These are phyloP conservation scores for Fusarium torulosum DNA, from an alignment of 2,329 filamentous ascomycete genomes.

Conservation along the genomic window DNA sequence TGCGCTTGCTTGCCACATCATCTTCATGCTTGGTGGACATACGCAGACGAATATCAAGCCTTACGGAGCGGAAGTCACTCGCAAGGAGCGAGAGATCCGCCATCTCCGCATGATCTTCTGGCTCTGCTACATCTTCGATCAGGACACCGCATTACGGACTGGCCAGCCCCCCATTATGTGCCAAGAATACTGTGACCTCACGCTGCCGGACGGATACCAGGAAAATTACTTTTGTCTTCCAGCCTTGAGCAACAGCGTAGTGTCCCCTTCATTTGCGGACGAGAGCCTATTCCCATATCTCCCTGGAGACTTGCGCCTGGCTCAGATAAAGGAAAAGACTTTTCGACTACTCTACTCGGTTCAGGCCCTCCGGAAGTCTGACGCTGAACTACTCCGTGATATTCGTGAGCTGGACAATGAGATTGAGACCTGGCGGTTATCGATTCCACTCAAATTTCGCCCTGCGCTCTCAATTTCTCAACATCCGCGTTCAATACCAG, in stretches of 20 bases:
- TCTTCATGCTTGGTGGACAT: constrained; percentile 64
- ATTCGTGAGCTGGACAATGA: constrained; percentile 69
- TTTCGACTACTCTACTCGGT: constrained; percentile 63
- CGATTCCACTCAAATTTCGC: constrained; percentile 58
- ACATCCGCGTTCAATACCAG: constrained; percentile 43
- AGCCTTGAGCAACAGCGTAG: constrained; percentile 40
- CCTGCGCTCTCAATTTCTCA: constrained; percentile 59
- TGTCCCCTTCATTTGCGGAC: neutral
- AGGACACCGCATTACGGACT: constrained; percentile 65
- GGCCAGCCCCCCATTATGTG: constrained; percentile 65
- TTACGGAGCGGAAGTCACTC: constrained; percentile 23
- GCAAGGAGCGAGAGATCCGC: constrained; percentile 46
- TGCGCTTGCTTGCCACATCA: constrained; percentile 59
- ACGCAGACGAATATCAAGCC: constrained; percentile 37
- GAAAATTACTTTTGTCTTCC: neutral
- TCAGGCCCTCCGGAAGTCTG: constrained; percentile 60
- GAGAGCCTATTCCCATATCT: constrained; percentile 49
- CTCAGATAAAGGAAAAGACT: constrained; percentile 64
- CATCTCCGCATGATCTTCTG: constrained; percentile 63
- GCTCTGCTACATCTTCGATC: constrained; percentile 66
- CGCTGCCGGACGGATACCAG: constrained; percentile 4
- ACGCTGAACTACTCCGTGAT: constrained; percentile 65
- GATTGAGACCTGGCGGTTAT: constrained; percentile 65
- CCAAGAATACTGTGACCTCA: constrained; percentile 50
- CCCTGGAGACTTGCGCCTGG: constrained; percentile 63